These are phyloP conservation scores for Suillus hirtellus DNA, from an alignment of 768 basidiomycete genomes.

Conservation along the genomic window DNA sequence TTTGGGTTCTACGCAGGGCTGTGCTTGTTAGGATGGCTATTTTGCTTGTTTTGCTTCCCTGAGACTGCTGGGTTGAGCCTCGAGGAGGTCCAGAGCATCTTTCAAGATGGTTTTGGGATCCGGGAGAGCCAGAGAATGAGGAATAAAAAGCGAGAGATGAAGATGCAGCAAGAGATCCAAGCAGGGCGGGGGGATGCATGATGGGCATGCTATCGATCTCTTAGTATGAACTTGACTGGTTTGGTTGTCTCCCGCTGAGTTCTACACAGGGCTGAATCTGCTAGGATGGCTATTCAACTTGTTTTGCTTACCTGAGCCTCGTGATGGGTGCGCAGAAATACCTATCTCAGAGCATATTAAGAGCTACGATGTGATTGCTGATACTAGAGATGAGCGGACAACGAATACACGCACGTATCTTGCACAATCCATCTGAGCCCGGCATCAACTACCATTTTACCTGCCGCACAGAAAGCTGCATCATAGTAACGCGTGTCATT, in stretches of 20 bases:
- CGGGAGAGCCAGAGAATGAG: conserved; percentile 53
- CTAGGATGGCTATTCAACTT: conserved; percentile 69
- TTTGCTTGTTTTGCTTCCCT: conserved; percentile 71
- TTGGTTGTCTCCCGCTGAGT: conserved; percentile 55
- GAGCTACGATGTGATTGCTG: background rate
- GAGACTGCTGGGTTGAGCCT: conserved; percentile 76
- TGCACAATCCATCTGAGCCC: background rate
- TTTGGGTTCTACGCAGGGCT: conserved; percentile 78
- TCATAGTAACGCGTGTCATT: background rate
- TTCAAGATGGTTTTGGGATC: conserved; percentile 65
- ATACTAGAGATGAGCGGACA: background rate
- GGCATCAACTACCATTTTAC: background rate
- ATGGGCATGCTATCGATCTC: background rate
- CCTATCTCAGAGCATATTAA: background rate
- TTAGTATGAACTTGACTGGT: background rate
- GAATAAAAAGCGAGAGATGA: conserved; percentile 44
- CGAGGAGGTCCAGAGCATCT: conserved; percentile 66
- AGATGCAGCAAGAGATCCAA: conserved; percentile 26
- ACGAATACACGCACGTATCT: background rate
- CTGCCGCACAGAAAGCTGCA: background rate
- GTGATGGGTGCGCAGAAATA: background rate
- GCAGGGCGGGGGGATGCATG: background rate
- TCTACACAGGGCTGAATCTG: conserved; percentile 73
- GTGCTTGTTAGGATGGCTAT: conserved; percentile 68
- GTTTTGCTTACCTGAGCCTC: conserved; percentile 60